phyloP scores from a whole-genome alignment of 768 basidiomycete species.

The Trametes sanguinea region DNA sequence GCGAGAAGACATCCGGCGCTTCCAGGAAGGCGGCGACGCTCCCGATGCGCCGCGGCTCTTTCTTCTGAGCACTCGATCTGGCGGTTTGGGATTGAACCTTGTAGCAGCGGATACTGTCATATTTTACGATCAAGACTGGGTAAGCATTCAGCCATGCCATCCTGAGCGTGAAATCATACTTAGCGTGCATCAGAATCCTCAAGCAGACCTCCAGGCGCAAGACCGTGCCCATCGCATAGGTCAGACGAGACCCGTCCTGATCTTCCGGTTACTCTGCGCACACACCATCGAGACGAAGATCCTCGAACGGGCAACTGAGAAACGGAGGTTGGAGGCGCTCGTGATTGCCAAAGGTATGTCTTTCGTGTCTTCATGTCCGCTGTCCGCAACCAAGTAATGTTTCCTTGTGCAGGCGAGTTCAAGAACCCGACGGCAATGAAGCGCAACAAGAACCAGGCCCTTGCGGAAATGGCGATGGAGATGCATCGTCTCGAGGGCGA shows the following conservation, averaged over 20 bases:
- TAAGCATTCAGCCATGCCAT: slow-evolving; percentile 34
- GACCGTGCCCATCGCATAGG: slow-evolving; percentile 97
- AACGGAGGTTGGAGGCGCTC: slow-evolving; percentile 88
- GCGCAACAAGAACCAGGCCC: slow-evolving; percentile 59
- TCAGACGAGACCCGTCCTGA: slow-evolving; percentile 86
- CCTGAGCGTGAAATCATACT: neutral
- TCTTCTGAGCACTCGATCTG: slow-evolving; percentile 77
- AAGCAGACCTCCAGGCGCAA: slow-evolving; percentile 96
- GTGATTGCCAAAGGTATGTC: slow-evolving; percentile 90
- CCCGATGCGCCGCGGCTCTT: slow-evolving; percentile 72
- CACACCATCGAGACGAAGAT: slow-evolving; percentile 93
- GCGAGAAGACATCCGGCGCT: slow-evolving; percentile 80
- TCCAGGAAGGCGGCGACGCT: slow-evolving; percentile 71
- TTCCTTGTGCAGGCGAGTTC: slow-evolving; percentile 61
- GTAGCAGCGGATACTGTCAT: slow-evolving; percentile 89
- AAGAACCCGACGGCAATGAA: slow-evolving; percentile 63
- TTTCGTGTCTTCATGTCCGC: neutral
- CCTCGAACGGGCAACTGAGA: slow-evolving; percentile 83
- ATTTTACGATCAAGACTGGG: slow-evolving; percentile 93
- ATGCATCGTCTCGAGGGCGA: slow-evolving; percentile 83
- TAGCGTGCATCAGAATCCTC: slow-evolving; percentile 65
- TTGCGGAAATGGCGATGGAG: slow-evolving; percentile 79
- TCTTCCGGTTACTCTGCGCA: slow-evolving; percentile 83
- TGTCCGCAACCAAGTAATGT: too few species aligned
- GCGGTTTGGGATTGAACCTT: slow-evolving; percentile 80